Evolutionary conservation across 257 asterid genomes (phyloP).

Genomic region (Vinca minor): DNA sequence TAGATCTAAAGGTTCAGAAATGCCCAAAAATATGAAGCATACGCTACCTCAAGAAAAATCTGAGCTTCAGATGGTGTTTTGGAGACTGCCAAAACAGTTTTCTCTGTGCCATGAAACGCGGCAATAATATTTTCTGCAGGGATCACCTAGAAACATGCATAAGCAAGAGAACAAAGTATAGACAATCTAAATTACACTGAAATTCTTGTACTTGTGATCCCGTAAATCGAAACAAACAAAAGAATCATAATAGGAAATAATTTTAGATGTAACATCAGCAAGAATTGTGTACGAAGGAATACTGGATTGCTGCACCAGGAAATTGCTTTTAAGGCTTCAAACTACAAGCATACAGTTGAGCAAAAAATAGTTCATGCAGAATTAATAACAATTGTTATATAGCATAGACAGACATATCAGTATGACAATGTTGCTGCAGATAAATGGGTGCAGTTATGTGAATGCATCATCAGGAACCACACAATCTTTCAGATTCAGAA

Average conservation of each 20-base stretch:
- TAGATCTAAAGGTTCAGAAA: neutral
- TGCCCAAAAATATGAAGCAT: neutral
- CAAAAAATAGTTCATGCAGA: neutral
- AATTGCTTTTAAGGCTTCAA: neutral
- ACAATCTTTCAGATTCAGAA: slow-evolving; percentile 2
- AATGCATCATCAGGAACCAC: neutral
- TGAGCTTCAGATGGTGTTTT: slow-evolving; percentile 67
- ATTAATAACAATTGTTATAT: neutral
- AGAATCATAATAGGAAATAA: neutral
- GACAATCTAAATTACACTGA: neutral
- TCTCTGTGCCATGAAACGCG: slow-evolving; percentile 56
- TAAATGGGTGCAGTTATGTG: neutral
- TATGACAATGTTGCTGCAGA: neutral
- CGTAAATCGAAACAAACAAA: neutral
- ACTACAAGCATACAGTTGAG: neutral
- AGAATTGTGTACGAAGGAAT: neutral
- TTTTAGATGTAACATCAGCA: neutral
- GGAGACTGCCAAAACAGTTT: slow-evolving; percentile 67
- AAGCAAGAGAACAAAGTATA: slow-evolving; percentile 1
- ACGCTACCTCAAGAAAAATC: slow-evolving; percentile 60
- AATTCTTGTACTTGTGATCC: neutral
- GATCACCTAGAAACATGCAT: slow-evolving; percentile 41
- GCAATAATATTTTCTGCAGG: slow-evolving; percentile 89
- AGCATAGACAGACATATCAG: neutral
- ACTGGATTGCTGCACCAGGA: neutral